Evolutionary conservation across 208 protist genomes (phyloP).

Genomic region (Lotmaria passim): DNA sequence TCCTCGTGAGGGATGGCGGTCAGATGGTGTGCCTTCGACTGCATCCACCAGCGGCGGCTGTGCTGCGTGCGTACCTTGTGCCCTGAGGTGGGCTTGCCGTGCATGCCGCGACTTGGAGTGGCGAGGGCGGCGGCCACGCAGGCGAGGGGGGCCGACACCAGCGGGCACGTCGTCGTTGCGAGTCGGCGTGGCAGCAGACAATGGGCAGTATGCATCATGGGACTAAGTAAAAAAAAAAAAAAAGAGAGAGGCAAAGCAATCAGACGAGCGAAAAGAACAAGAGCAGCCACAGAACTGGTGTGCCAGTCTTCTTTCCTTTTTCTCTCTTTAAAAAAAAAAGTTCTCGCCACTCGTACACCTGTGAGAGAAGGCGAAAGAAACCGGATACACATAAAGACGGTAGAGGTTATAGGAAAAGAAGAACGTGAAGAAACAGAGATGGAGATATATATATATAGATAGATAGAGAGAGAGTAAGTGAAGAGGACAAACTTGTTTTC

Average conservation of each 20-base stretch:
- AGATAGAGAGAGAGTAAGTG: background rate
- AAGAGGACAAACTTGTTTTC: too few species aligned
- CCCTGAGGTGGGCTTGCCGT: slow-evolving; percentile 86
- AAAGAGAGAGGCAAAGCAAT: slow-evolving; percentile 10
- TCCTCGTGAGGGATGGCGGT: slow-evolving; percentile 84
- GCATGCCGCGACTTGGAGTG: slow-evolving; percentile 48
- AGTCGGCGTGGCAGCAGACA: slow-evolving; percentile 1
- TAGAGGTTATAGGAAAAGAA: too few species aligned
- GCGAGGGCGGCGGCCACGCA: slow-evolving; percentile 9
- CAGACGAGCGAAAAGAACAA: slow-evolving; percentile 22
- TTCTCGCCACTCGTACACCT: too few species aligned
- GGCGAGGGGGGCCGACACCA: slow-evolving; percentile 7
- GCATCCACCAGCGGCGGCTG: slow-evolving; percentile 87
- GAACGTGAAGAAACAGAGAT: background rate
- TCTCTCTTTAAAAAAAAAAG: slow-evolving; percentile 6
- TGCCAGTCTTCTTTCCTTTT: too few species aligned
- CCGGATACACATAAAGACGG: too few species aligned
- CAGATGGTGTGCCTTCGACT: slow-evolving; percentile 90
- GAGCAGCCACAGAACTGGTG: too few species aligned
- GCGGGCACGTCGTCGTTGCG: background rate
- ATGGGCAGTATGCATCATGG: slow-evolving; percentile 19
- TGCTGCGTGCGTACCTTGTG: slow-evolving; percentile 92
- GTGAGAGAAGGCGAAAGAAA: too few species aligned
- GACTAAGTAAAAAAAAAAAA: background rate
- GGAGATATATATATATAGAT: slow-evolving; percentile 8